phyloP scores from a whole-genome alignment of 192 early-diverging fungal genomes.

The Geranomyces variabilis region DNA sequence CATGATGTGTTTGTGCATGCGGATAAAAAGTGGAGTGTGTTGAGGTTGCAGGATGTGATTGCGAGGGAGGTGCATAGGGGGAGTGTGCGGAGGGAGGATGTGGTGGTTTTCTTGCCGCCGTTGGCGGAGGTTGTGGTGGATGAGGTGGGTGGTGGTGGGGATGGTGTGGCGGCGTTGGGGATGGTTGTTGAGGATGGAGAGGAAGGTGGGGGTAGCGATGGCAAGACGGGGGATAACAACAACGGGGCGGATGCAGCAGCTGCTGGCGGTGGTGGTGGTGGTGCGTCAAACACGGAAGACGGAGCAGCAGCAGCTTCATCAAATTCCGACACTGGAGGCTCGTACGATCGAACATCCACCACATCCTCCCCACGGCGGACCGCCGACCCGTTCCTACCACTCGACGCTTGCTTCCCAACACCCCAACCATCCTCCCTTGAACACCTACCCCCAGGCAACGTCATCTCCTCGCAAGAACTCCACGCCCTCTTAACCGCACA shows the following conservation, averaged over 20 bases:
- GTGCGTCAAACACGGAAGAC: background rate
- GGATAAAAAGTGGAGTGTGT: slow-evolving; percentile 23
- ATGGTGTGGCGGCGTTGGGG: background rate
- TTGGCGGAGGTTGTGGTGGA: background rate
- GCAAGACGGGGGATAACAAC: background rate
- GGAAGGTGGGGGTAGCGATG: background rate
- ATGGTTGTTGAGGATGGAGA: background rate
- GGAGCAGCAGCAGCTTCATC: background rate
- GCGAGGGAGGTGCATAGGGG: slow-evolving; percentile 18
- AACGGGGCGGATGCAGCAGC: background rate
- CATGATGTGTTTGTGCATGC: slow-evolving; percentile 25
- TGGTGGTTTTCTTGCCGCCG: slow-evolving; percentile 22
- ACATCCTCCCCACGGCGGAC: background rate
- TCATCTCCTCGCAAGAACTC: slow-evolving; percentile 2
- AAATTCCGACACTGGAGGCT: background rate
- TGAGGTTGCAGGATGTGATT: slow-evolving; percentile 20
- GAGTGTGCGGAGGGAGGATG: slow-evolving; percentile 18
- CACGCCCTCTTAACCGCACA: slow-evolving; percentile 14
- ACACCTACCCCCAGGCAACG: slow-evolving; percentile 6
- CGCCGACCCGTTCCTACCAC: background rate
- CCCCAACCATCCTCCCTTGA: background rate
- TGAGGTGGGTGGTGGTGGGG: background rate
- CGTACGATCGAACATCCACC: no score
- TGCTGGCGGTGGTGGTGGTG: no score
- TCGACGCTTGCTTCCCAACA: slow-evolving; percentile 18